These are phyloP conservation scores for Chlamydomonas asymmetrica DNA, from an alignment of 139 green algal species.

Conservation along the genomic window DNA sequence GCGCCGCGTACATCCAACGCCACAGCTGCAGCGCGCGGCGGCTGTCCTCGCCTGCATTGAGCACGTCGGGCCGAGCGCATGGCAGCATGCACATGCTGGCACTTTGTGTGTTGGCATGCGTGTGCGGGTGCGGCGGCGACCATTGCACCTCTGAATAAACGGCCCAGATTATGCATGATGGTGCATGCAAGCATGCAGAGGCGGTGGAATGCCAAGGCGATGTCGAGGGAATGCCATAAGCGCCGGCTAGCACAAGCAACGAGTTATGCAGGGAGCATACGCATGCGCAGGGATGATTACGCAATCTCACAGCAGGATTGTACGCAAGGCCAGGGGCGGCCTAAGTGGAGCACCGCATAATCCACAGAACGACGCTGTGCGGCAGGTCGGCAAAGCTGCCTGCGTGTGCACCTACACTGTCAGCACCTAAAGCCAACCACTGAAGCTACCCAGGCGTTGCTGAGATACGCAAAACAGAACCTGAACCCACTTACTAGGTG, in stretches of 20 bases:
- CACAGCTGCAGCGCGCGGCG: conserved; percentile 76
- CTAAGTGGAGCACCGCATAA: no score
- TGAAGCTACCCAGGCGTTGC: background rate
- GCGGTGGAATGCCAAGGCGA: background rate
- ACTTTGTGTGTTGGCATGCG: background rate
- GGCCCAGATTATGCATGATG: background rate
- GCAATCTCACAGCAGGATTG: no score
- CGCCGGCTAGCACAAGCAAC: background rate
- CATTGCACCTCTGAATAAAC: no score
- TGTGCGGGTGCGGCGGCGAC: background rate
- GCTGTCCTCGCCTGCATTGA: conserved; percentile 13
- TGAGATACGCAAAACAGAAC: background rate
- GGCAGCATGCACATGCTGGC: no score
- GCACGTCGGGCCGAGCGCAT: no score
- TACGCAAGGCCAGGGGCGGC: no score
- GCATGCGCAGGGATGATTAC: background rate
- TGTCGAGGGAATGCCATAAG: background rate
- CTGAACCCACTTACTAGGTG: background rate
- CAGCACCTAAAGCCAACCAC: background rate
- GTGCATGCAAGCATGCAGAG: conserved; percentile 1
- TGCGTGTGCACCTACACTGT: background rate
- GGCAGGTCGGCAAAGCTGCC: background rate
- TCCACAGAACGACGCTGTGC: no score
- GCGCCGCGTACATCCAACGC: conserved; percentile 83
- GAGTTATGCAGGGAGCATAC: no score